A percentile compares a stretch with the other conserved stretches of the same genome.
Evolutionary conservation across 2,329 filamentous ascomycete genomes (phyloP).

Genomic region (Lachnellula occidentalis): DNA sequence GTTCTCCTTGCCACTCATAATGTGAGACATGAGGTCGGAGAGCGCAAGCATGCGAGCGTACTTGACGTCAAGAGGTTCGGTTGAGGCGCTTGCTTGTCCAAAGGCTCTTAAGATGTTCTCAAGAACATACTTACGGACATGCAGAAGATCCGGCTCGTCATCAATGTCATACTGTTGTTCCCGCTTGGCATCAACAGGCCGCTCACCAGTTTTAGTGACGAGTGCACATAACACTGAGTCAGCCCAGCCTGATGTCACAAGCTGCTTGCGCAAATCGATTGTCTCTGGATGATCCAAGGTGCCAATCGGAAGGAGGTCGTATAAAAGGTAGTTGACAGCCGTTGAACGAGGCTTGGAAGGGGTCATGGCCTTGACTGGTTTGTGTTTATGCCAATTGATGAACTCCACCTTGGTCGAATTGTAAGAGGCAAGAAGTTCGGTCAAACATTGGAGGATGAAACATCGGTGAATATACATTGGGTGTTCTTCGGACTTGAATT

Average conservation of each 20-base stretch:
- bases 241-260: constrained; percentile 78
- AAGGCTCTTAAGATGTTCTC: constrained; percentile 91
- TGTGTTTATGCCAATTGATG: constrained; percentile 80
- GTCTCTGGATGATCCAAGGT: constrained; percentile 68
- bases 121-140: constrained; percentile 90
- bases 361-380: constrained; percentile 71
- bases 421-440: constrained; percentile 86
- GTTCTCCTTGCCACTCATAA: constrained; percentile 77
- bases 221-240: constrained; percentile 82
- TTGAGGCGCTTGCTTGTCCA: constrained; percentile 75
- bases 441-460: constrained; percentile 86
- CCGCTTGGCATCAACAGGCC: constrained; percentile 50
- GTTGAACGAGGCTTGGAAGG: constrained; percentile 91
- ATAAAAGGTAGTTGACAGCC: constrained; percentile 89
- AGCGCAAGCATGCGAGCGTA: constrained; percentile 85
- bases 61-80: constrained; percentile 75
- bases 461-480: constrained; percentile 95
- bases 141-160: constrained; percentile 77
- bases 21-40: constrained; percentile 86
- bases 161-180: constrained; percentile 61
- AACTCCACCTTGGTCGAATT: constrained; percentile 96
- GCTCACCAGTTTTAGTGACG: constrained; percentile 82
- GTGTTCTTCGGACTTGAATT: constrained; percentile 88
- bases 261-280: constrained; percentile 74
- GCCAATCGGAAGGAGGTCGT: constrained; percentile 62